Evolutionary conservation across 306 rosid genomes (phyloP), one percentile per base, ranked within the genome.

Genomic region (Betula pendula): DNA sequence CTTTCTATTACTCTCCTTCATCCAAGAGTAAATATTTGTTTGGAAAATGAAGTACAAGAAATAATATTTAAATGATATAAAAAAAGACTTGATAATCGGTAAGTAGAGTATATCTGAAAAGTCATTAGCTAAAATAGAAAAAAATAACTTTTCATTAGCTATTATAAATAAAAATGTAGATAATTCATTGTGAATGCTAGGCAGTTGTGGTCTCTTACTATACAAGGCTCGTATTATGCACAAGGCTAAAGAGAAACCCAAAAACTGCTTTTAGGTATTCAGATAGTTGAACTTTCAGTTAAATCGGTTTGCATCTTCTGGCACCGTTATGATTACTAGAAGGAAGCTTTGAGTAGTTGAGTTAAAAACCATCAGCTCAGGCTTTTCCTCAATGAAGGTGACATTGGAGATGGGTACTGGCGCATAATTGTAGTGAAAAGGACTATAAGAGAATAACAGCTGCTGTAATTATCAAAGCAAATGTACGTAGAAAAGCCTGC

Each of bases 401-500:
- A 58, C 27, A 43, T 55, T n/a, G 19, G 59, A 47, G 45, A 71
- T 8, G 19, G 45, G 8, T 42, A 66, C 50, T 69, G 51, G 53
- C 5, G 62, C n/a, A n/a, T n/a, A n/a, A n/a, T n/a, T n/a, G n/a
- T 67, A 85, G 68, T 48, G 72, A 78, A 62, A 38, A 38, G 66
- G 70, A 60, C 55, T 74, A 68, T 59, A 82, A 75, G 71, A 83
- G 9, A 53, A 92, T 50, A 68, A 84, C 84, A 52, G 22, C 22
- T 16, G 66, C 8, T 2, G 84, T 59, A 71, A 92, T 78, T 75
- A 85, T 67, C 74, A 65, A 76, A 13, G 88, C 89, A 78, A 80
- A 42, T 71, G 97, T 87, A 81, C 74, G 88, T 12, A 90, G 14
- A 11, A 83, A 79, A 74, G 97, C 95, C 97, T 92, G 97, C 88